phyloP scores from a whole-genome alignment of 306 rosid species.

The Rubus idaeus region DNA sequence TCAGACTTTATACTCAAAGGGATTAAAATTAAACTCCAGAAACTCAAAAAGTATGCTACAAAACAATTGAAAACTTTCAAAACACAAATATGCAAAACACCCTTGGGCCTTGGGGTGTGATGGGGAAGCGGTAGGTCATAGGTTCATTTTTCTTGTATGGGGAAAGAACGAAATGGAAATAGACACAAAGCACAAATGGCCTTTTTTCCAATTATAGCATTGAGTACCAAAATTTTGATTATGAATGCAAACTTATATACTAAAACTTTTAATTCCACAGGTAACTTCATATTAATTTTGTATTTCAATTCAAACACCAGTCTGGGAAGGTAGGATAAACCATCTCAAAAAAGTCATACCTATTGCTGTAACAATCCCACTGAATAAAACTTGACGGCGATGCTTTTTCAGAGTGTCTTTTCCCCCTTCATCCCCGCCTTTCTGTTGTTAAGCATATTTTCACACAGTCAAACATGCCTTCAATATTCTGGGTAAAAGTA shows the following conservation, averaged over 20 bases:
- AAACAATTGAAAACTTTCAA: neutral
- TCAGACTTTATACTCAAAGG: neutral
- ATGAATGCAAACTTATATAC: neutral
- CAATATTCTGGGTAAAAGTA: conserved; percentile 19
- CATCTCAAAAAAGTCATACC: conserved; percentile 51
- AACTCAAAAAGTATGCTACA: neutral
- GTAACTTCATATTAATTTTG: neutral
- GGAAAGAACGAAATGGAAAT: neutral
- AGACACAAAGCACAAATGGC: neutral
- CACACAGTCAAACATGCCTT: conserved; percentile 37
- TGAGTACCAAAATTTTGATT: neutral
- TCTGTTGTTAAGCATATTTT: conserved; percentile 55
- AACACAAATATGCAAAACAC: neutral
- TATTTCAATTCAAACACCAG: conserved; percentile 6
- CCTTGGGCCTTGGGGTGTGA: neutral
- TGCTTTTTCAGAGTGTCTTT: conserved; percentile 89
- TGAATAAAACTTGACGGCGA: conserved; percentile 85
- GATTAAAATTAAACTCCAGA: neutral
- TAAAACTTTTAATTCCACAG: neutral
- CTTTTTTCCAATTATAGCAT: neutral
- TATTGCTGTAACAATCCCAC: conserved; percentile 87
- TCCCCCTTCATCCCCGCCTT: conserved; percentile 68
- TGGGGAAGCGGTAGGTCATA: neutral
- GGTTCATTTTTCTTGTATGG: neutral
- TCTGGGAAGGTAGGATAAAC: conserved; percentile 18